These are phyloP conservation scores for Solanum appendiculatum DNA, from an alignment of 257 asterid species.

Conservation along the genomic window DNA sequence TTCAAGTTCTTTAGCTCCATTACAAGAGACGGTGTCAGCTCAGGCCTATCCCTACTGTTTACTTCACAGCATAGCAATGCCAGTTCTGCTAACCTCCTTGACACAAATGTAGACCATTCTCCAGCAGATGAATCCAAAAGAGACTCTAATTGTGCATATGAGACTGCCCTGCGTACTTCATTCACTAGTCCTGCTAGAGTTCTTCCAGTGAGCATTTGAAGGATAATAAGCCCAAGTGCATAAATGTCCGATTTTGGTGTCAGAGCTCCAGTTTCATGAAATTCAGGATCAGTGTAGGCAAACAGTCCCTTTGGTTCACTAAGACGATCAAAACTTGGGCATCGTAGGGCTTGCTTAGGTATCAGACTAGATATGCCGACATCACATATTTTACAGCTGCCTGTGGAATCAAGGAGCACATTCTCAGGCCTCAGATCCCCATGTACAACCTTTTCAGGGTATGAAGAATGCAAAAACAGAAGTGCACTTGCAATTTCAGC, in stretches of 20 bases:
- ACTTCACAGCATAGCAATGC: constrained; percentile 66
- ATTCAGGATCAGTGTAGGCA: constrained; percentile 68
- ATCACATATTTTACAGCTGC: constrained; percentile 57
- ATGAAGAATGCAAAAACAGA: constrained; percentile 47
- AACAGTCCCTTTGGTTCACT: constrained; percentile 31
- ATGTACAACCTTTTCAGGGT: constrained; percentile 38
- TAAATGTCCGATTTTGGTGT: constrained; percentile 61
- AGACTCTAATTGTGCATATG: constrained; percentile 27
- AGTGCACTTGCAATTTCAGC: constrained; percentile 62
- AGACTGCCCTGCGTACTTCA: constrained; percentile 39
- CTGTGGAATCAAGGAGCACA: constrained; percentile 46
- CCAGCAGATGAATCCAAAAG: constrained; percentile 66
- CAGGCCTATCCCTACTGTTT: constrained; percentile 58
- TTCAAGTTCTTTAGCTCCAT: constrained; percentile 57
- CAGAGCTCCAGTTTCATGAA: constrained; percentile 37
- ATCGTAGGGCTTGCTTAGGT: constrained; percentile 37
- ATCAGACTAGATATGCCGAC: constrained; percentile 43
- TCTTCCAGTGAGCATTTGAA: constrained; percentile 65
- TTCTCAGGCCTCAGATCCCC: constrained; percentile 72
- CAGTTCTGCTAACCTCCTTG: constrained; percentile 57
- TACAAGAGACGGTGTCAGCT: constrained; percentile 37
- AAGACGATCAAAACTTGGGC: constrained; percentile 54
- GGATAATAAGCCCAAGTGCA: constrained; percentile 63
- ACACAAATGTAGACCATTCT: constrained; percentile 63
- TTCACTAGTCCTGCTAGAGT: constrained; percentile 29